Conservation (phyloP, 176 grass and related monocot genomes). For the Ampelocalamus luodianensis region DNA sequence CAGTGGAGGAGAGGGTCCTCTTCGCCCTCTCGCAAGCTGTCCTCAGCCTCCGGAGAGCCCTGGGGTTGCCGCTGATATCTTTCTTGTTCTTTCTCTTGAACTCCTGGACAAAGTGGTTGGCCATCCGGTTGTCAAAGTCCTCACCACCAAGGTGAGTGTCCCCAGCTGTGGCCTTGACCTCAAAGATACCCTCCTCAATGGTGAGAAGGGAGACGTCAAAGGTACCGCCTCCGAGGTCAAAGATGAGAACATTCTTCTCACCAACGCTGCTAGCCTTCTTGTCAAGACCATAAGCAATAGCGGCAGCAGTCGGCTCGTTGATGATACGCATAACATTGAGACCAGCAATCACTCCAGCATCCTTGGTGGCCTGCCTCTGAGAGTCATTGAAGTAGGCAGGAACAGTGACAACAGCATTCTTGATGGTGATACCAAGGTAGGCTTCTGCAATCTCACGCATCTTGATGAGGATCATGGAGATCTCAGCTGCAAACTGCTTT, state of each 20-base stretch:
- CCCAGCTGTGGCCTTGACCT: constrained; percentile 33
- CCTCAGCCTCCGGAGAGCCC: constrained; percentile 26
- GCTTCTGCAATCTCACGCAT: constrained; percentile 41
- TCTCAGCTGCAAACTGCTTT: constrained; percentile 33
- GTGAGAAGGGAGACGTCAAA: constrained; percentile 28
- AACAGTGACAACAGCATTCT: constrained; percentile 16
- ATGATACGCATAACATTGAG: constrained; percentile 37
- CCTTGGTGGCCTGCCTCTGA: constrained; percentile 34
- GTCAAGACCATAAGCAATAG: constrained; percentile 27
- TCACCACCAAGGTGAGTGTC: too few relatives aligned
- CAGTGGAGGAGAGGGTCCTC: constrained; percentile 18
- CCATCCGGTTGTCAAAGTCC: too few relatives aligned
- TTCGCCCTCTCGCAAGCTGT: constrained; percentile 28
- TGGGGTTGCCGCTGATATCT: constrained; percentile 34
- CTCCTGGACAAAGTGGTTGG: constrained; percentile 29
- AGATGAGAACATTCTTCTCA: constrained; percentile 38
- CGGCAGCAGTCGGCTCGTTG: background rate
- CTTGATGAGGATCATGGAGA: constrained; percentile 41
- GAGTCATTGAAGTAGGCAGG: constrained; percentile 31
- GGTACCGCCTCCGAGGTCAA: constrained; percentile 29
- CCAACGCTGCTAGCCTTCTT: constrained; percentile 14
- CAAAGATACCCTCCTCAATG: constrained; percentile 35
- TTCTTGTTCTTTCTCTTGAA: constrained; percentile 38
- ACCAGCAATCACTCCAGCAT: constrained; percentile 34
- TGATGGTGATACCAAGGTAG: constrained; percentile 31